Evolutionary conservation across 768 basidiomycete species (phyloP), one percentile per base, ranked within the genome.

Genomic region (Mycena vitilis): DNA sequence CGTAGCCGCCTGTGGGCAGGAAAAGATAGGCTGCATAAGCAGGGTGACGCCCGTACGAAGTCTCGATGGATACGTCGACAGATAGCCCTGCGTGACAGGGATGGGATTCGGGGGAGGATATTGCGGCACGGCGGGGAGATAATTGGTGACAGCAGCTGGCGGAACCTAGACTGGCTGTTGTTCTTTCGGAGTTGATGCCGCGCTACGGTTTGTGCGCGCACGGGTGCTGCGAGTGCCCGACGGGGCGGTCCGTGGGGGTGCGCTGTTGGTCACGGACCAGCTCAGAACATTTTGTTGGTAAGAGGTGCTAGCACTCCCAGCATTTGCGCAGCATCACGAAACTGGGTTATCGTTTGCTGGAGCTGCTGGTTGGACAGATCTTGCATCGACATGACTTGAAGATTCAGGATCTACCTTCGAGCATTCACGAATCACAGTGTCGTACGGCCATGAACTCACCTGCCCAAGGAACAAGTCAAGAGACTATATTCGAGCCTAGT

Each of bases 31-130:
- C 75, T 99, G 98, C 79, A 99, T 86, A 72, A 99, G 88, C 8
- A 95, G 88, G 0, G 95, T 92, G 4, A 92, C 86, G 18, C 98
- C 98, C 0, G 97, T 96, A 30, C 93, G 90, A 59, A 99, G 82
- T n/a, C 97, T 88, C 8, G 96, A 93, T 0, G 95, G 83, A 77
- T 98, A 99, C 2, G 94, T 92, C 0, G 95, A 91, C 63, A 88
- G 85, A 16, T 89, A 80, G 0, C 92, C 96, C 76, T 98, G 97
- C 0, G 86, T 78, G 0, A 91, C 85, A 0, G 90, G 86, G 37
- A 95, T 81, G 44, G 87, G 87, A 5, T 86, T 84, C 5, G 82
- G 83, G 4, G 86, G 86, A 8, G 86, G 87, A 61, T 87, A 88
- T 6, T 82, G 84, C 4, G 80, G 77, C 3, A 66, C 78, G 0